Base-by-base conservation (phyloP, 2,329 filamentous ascomycete species). In the Fusarium newnesense region DNA sequence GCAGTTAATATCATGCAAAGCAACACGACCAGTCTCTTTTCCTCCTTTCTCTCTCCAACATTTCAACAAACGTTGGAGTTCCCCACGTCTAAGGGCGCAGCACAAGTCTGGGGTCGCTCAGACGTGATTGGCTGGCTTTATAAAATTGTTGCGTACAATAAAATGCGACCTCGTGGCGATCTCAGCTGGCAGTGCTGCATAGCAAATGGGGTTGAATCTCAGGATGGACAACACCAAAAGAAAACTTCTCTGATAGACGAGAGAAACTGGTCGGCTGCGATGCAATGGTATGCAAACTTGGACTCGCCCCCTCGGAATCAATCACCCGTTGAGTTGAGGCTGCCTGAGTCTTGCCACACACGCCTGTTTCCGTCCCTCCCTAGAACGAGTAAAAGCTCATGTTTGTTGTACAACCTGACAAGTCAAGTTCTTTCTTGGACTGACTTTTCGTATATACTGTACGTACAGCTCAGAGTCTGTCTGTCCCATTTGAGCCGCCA, bases 361-460 rank as follows among this genome's bases (percentile, higher is more conserved):
- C 63, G 50, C 54, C 67, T 69, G 68, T 65, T 49, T 59, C 54
- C 56, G 53, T 64, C 44, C 30, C 49, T 47, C 36, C 28, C 30
- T 39, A 42, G 58, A 64, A 50, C 43, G 42, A 60, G 37, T 58
- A 58, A 34, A 32, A 26, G 58, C 52, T 57, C 69, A 52, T 50
- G 59, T 56, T 50, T 50, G 62, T 75, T 57, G 75, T 76, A 59
- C 63, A 67, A 74, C 67, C 46, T 68, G 73, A 74, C 67, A 53
- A 49, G 72, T 67, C 70, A 47, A 59, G 67, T 67, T 68, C 59
- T 24, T 56, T 59, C 56, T 56, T 52, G 50, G 62, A 52, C 63
- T 53, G 42, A 12, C 26, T 59, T 53, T 39, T n/a, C 34, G 19
- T 40, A 40, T 11, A 34, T 50, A 50, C 30, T 52, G 49, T 52